Evolutionary conservation across 78 protist species (phyloP), one percentile per base, ranked within the genome.

Genomic region (Dictyostelium capitatum): DNA sequence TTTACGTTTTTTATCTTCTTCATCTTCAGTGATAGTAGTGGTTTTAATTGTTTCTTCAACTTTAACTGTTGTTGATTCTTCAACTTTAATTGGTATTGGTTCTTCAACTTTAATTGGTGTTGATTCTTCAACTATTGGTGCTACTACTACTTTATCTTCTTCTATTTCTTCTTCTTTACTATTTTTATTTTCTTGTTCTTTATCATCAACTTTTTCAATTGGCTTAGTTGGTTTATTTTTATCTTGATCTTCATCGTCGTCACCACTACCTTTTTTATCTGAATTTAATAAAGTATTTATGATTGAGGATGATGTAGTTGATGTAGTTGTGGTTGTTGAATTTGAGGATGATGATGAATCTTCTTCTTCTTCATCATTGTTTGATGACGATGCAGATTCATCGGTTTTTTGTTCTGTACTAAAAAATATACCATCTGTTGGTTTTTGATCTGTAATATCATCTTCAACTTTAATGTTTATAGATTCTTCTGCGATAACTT

Each of bases 201-300:
- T 54, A 37, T 46, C 79, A 19, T 67, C 51, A 28, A 65, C 56
- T 32, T 67, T 72, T 15, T 51, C 64, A 17, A 53, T 67, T 50
- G 12, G 9, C 7, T 46, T 47, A 11, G 28, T 53, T 10, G 50
- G 11, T 25, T 37, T 51, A 1, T 48, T 64, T 19, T 82, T 51
- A 19, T 82, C 14, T 23, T 82, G 37, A 32, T 80, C 72, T 12
- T 80, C 87, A 15, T 80, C 85, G 6, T 81, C 89, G 8, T 69
- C 89, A 14, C 67, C 59, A 25, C 69, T 64, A 0, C 50, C 53
- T 12, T 67, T 48, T 65, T 30, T 30, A 23, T 65, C 23, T 65
- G 32, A n/a, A 30, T 30, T 65, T 65, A 41, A 70, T 41, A 41
- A 41, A 28, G 54, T 19, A 37, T 70, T 70, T 5, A 70, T 19